Evolutionary conservation across 495 filamentous ascomycete genomes (phyloP), one percentile per base, ranked within the genome.

Genomic region (Xylaria acuta): DNA sequence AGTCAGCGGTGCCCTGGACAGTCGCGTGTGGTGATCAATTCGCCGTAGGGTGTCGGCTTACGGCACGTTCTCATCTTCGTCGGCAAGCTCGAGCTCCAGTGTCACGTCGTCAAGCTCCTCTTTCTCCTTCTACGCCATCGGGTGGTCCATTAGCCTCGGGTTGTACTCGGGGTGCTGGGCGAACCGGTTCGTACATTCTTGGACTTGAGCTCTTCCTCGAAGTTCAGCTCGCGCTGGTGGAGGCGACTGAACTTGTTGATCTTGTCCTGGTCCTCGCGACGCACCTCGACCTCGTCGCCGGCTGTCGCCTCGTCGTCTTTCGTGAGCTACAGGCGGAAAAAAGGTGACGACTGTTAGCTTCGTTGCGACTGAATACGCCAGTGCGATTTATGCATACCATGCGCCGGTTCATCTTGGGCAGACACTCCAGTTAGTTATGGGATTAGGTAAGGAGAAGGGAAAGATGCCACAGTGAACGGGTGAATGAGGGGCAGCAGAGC

Each of bases 191-290:
- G 64, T 80, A 97, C 96, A 78, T 92, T 90, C 80, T 97, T 98
- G 6, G 78, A 80, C 75, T 93, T 93, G 79, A 99, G 82, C 75
- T 94, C 91, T 20, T 95, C 93, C 80, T 95, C 92, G 25, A 98
- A 80, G 11, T 83, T 78, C 4, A 90, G 83, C 81, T 97, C 92
- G 36, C 92, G 90, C 79, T 97, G 93, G 81, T 99, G 97, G 63
- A 99, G 86, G 47, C 94, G 90, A 80, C 95, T 98, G 85, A 99
- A 99, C 65, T 91, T 92, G 83, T 98, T 99, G 87, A 99, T 99
- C 82, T 94, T 97, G 82, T 99, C 94, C 81, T 99, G 96, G 79
- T 99, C 96, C 76, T 97, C 95, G 75, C 94, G 92, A 47, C 95
- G 92, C 65, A 99, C 96, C 80, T 97, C 92, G 72, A 93, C 91